Evolutionary conservation across 768 basidiomycete genomes (phyloP).

Genomic region (Kondoa malvinella): DNA sequence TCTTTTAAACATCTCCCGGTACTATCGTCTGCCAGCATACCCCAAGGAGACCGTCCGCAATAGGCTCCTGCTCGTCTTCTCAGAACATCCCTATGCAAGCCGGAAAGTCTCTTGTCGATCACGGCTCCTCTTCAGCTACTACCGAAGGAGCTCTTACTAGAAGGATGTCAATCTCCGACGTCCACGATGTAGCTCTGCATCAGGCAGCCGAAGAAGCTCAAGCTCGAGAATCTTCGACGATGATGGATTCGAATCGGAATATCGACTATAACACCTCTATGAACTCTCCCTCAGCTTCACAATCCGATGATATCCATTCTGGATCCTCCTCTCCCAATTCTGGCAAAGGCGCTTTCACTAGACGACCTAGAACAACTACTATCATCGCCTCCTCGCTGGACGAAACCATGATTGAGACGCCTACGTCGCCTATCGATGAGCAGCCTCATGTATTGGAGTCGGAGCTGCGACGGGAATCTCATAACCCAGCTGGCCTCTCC

Average conservation of each 20-base stretch:
- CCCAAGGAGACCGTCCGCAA: too few species aligned
- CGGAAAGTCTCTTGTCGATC: not conserved
- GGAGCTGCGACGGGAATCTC: not conserved
- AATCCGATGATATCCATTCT: not conserved
- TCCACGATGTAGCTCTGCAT: not conserved
- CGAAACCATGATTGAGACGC: not conserved
- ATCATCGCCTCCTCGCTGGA: not conserved
- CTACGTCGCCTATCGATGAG: not conserved
- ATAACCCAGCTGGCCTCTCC: not conserved
- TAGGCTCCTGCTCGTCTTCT: too few species aligned
- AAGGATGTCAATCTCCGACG: not conserved
- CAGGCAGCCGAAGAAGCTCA: not conserved
- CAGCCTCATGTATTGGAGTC: not conserved
- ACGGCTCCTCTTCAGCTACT: not conserved
- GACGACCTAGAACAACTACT: not conserved
- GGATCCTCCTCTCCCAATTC: not conserved
- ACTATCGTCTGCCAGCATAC: too few species aligned
- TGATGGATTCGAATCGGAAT: not conserved
- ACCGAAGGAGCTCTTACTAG: not conserved
- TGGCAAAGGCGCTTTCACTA: not conserved
- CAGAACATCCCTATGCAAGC: not conserved
- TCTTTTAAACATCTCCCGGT: too few species aligned
- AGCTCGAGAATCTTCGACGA: not conserved
- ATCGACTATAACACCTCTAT: not conserved
- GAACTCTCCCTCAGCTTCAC: not conserved